A percentile compares a stretch with the other conserved stretches of the same genome.
phyloP scores from a whole-genome alignment of 257 asterid species.

The Fraxinus excelsior region DNA sequence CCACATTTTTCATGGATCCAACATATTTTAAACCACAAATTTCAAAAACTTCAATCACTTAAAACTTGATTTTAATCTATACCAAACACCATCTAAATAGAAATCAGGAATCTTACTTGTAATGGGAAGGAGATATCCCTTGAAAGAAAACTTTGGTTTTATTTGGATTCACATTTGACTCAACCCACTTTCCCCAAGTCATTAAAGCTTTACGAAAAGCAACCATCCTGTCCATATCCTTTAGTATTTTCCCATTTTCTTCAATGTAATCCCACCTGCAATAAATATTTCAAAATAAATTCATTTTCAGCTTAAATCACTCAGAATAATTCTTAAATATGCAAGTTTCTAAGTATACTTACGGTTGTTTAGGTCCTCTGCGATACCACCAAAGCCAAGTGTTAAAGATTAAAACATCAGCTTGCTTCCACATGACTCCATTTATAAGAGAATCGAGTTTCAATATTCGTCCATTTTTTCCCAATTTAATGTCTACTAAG shows the following conservation, averaged over 20 bases:
- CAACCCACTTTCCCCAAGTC: constrained; percentile 68
- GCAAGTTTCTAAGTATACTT: not conserved
- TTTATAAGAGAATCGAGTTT: constrained; percentile 37
- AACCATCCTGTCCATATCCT: constrained; percentile 68
- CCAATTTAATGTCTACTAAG: constrained; percentile 44
- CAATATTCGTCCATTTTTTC: constrained; percentile 36
- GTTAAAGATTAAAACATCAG: constrained; percentile 47
- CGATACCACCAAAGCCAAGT: constrained; percentile 56
- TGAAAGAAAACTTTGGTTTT: constrained; percentile 66
- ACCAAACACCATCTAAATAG: no score
- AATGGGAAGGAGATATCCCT: constrained; percentile 62
- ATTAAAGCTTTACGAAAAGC: constrained; percentile 51
- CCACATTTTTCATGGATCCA: no score
- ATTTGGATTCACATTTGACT: constrained; percentile 33
- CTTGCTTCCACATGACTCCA: constrained; percentile 46
- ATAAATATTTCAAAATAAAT: not conserved
- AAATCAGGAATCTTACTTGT: constrained; percentile 47
- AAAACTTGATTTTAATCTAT: no score
- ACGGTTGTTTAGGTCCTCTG: constrained; percentile 41
- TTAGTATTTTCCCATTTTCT: constrained; percentile 36
- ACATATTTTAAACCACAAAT: no score
- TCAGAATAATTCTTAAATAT: not conserved
- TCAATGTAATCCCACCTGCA: constrained; percentile 62
- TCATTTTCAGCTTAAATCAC: not conserved
- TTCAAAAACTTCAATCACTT: no score